Percentiles rank a stretch among this genome's conserved stretches.
These are phyloP conservation scores for Teunomyces stri DNA, from an alignment of 805 yeast genomes.

Conservation along the genomic window DNA sequence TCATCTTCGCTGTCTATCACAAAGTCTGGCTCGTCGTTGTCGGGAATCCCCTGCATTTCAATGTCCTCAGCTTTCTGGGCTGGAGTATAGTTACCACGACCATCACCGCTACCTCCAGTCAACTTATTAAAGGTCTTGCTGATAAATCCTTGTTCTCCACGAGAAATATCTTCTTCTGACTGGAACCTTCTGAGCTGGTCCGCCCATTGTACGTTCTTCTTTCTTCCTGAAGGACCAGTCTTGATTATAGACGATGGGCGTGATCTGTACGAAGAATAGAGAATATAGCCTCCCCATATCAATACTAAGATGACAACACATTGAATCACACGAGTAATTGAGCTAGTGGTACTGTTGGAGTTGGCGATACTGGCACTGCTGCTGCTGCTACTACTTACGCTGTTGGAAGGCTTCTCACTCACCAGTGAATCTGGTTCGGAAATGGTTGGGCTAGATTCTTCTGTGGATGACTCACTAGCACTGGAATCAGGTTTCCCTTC, in stretches of 20 bases:
- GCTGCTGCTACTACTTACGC: not conserved
- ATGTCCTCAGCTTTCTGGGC: slow-evolving; percentile 25
- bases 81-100: slow-evolving; percentile 26
- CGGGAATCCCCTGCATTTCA: slow-evolving; percentile 7
- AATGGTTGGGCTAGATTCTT: not conserved
- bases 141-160: slow-evolving; percentile 34
- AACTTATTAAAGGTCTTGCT: slow-evolving; percentile 33
- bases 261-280: slow-evolving; percentile 36
- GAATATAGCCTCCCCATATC: slow-evolving; percentile 40
- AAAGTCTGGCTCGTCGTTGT: slow-evolving; percentile 25
- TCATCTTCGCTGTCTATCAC: slow-evolving; percentile 53
- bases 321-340: slow-evolving; percentile 39
- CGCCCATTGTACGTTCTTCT: slow-evolving; percentile 49
- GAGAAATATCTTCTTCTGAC: slow-evolving; percentile 18
- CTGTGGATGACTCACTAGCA: not conserved
- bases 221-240: slow-evolving; percentile 29
- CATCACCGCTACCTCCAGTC: slow-evolving; percentile 20
- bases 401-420: not conserved
- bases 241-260: slow-evolving; percentile 43
- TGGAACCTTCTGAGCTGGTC: slow-evolving; percentile 39
- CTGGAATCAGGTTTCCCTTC: not conserved
- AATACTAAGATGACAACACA: slow-evolving; percentile 35
- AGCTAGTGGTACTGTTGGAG: slow-evolving; percentile 11
- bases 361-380: not conserved
- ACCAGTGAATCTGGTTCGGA: not conserved